These are phyloP conservation scores for Biscutella laevigata DNA, from an alignment of 441 rosid species.

Conservation along the genomic window DNA sequence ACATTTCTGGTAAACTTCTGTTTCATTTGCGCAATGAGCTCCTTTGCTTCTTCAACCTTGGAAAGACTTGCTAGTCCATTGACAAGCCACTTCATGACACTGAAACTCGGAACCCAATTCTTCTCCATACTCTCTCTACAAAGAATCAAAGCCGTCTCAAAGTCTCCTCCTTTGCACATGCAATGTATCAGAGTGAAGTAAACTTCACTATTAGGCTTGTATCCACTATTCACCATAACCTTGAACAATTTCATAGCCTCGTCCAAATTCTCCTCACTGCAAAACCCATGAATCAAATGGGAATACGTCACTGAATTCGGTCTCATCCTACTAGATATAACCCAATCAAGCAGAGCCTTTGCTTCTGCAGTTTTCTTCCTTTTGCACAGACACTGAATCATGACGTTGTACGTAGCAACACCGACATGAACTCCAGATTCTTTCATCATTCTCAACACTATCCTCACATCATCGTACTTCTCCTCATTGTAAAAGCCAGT, in stretches of 20 bases:
- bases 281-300: constrained; percentile 68
- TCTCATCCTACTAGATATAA: constrained; percentile 38
- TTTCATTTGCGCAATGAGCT: constrained; percentile 43
- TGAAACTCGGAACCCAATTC: constrained; percentile 62
- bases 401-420: constrained; percentile 41
- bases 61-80: constrained; percentile 44
- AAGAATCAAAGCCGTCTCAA: constrained; percentile 46
- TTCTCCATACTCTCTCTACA: constrained; percentile 54
- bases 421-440: constrained; percentile 36
- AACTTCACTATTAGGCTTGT: constrained; percentile 35
- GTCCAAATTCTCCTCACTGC: constrained; percentile 49
- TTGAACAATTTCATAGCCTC: constrained; percentile 54
- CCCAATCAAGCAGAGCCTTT: constrained; percentile 40
- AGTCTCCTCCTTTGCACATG: constrained; percentile 50
- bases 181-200: constrained; percentile 43
- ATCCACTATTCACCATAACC: constrained; percentile 41
- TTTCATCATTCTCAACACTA: constrained; percentile 57
- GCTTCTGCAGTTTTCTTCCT: constrained; percentile 57
- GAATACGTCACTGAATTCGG: constrained; percentile 44
- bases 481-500: constrained; percentile 59
- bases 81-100: constrained; percentile 58
- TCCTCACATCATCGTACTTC: constrained; percentile 63
- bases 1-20: constrained; percentile 37
- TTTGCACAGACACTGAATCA: constrained; percentile 65
- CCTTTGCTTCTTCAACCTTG: constrained; percentile 56